A percentile compares a stretch with the other conserved stretches of the same genome.
These are phyloP conservation scores for Canariomyces notabilis DNA, from an alignment of 2,329 filamentous ascomycete species.

Conservation along the genomic window DNA sequence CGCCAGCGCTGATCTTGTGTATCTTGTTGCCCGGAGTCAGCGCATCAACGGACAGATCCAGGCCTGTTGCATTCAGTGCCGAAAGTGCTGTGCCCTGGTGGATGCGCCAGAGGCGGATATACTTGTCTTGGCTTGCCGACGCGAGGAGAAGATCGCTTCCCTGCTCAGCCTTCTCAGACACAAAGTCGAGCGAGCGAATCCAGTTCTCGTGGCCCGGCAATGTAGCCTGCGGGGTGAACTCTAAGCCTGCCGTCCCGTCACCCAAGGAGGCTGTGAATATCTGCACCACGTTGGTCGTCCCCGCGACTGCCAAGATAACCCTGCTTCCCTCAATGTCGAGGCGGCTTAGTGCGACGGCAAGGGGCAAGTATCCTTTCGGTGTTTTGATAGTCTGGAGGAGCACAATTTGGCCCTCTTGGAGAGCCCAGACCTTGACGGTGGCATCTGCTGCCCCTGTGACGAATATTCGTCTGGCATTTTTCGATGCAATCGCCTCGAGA, in stretches of 20 bases:
- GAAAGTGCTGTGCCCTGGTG: constrained; percentile 64
- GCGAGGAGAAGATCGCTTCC: constrained; percentile 72
- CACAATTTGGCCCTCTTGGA: constrained; percentile 46
- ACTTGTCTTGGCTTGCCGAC: constrained; percentile 96
- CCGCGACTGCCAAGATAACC: constrained; percentile 74
- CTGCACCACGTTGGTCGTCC: constrained; percentile 78
- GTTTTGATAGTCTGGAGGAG: constrained; percentile 67
- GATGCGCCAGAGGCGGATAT: constrained; percentile 88
- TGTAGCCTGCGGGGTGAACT: constrained; percentile 69
- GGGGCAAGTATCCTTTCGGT: constrained; percentile 73
- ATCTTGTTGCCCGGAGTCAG: constrained; percentile 75
- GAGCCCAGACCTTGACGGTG: constrained; percentile 63
- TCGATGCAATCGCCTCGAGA: constrained; percentile 24
- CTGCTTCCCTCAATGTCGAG: constrained; percentile 50
- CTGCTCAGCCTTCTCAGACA: constrained; percentile 50
- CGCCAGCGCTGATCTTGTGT: constrained; percentile 62
- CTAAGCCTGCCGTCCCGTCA: constrained; percentile 19
- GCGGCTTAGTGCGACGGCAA: constrained; percentile 64
- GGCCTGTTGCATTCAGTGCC: constrained; percentile 46
- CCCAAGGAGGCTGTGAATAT: constrained; percentile 55
- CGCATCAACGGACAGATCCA: constrained; percentile 52
- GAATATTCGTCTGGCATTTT: constrained; percentile 43
- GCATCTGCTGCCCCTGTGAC: constrained; percentile 80
- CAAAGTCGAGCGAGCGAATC: constrained; percentile 82
- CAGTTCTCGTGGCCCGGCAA: constrained; percentile 90